Conservation (phyloP, 768 basidiomycete genomes). For the Galerina marginata region DNA sequence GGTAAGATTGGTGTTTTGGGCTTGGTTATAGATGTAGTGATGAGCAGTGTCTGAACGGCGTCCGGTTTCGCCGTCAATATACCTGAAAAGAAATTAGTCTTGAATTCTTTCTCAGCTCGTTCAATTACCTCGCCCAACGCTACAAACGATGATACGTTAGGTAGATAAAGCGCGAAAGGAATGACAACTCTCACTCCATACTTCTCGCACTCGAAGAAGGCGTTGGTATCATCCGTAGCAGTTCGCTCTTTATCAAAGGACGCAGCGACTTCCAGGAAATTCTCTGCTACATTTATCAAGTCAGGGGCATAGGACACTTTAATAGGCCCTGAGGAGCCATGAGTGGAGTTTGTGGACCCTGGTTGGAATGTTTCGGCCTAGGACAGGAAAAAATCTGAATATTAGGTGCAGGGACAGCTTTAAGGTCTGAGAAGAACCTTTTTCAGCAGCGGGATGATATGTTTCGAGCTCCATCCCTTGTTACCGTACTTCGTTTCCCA, state of each 20-base stretch:
- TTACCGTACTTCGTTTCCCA: conserved; percentile 60
- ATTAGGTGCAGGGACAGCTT: background rate
- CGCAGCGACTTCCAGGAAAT: conserved; percentile 24
- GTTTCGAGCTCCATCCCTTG: conserved; percentile 62
- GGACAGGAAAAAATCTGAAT: background rate
- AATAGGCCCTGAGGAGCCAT: conserved; percentile 58
- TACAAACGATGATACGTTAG: conserved; percentile 21
- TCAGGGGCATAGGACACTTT: conserved; percentile 50
- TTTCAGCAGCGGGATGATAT: conserved; percentile 60
- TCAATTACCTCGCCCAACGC: conserved; percentile 59
- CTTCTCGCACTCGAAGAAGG: conserved; percentile 43
- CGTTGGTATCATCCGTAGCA: conserved; percentile 53
- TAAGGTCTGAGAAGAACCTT: conserved; percentile 44
- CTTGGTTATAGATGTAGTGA: conserved; percentile 54
- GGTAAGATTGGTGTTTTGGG: conserved; percentile 45
- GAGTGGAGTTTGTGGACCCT: conserved; percentile 36
- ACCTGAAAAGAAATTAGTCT: conserved; percentile 40
- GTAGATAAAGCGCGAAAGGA: background rate
- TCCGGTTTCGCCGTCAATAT: conserved; percentile 56
- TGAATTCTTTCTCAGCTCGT: background rate
- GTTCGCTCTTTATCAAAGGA: conserved; percentile 54
- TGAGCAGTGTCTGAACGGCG: conserved; percentile 63
- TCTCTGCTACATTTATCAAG: conserved; percentile 45
- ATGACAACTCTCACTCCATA: conserved; percentile 48
- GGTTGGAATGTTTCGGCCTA: conserved; percentile 50